A percentile compares a stretch with the other conserved stretches of the same genome.
phyloP scores from a whole-genome alignment of 371 early-diverging fungal genomes.

The Mortierella sp. region DNA sequence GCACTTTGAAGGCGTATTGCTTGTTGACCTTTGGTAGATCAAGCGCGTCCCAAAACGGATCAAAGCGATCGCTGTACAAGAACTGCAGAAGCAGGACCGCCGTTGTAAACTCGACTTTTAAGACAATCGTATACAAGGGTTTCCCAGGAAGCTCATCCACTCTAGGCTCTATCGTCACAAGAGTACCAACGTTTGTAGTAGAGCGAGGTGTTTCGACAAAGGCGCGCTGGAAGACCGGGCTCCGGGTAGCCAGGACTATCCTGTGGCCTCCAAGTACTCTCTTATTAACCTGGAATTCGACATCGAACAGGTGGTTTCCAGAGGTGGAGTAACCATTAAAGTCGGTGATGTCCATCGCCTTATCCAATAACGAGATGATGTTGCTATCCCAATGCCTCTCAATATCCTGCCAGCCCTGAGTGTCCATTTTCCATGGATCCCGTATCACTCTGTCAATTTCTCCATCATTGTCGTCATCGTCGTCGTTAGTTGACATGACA shows the following conservation, averaged over 20 bases:
- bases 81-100: slow-evolving; percentile 45
- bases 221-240: slow-evolving; percentile 24
- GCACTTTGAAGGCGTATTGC: slow-evolving; percentile 27
- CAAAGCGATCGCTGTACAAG: slow-evolving; percentile 51
- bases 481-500: background rate
- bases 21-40: slow-evolving; percentile 23
- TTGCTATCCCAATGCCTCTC: slow-evolving; percentile 47
- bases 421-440: slow-evolving; percentile 38
- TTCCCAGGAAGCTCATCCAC: background rate
- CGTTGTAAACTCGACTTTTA: slow-evolving; percentile 41
- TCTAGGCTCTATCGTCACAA: slow-evolving; percentile 18
- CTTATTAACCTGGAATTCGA: slow-evolving; percentile 50
- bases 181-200: slow-evolving; percentile 12
- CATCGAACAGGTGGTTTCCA: slow-evolving; percentile 57
- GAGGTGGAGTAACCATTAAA: slow-evolving; percentile 25
- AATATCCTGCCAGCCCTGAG: slow-evolving; percentile 40
- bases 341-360: slow-evolving; percentile 23
- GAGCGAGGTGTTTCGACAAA: slow-evolving; percentile 27
- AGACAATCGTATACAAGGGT: slow-evolving; percentile 13
- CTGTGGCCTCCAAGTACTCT: slow-evolving; percentile 62
- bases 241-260: slow-evolving; percentile 56
- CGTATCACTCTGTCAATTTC: slow-evolving; percentile 9
- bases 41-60: slow-evolving; percentile 44
- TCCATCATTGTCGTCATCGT: slow-evolving; percentile 29
- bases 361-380: slow-evolving; percentile 30